Percentiles rank a stretch among this genome's conserved stretches.
Conservation (phyloP, 2,329 filamentous ascomycete genomes). For the Tothia fuscella region DNA sequence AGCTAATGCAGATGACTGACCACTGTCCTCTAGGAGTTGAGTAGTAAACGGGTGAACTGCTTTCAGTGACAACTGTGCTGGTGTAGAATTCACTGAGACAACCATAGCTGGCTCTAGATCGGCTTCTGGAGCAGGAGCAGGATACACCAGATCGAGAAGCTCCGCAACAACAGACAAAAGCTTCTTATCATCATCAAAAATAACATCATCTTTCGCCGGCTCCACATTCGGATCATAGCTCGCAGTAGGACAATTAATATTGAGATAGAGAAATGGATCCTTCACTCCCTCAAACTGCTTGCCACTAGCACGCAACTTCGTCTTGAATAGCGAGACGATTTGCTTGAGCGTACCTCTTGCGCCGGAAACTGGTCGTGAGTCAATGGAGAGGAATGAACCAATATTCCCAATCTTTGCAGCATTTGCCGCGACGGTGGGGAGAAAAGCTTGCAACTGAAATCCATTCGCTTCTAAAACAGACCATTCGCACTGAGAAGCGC, state of each 20-base stretch:
- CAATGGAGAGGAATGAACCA: conserved; percentile 53
- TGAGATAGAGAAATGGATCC: conserved; percentile 51
- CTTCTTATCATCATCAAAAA: conserved; percentile 47
- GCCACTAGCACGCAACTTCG: conserved; percentile 29
- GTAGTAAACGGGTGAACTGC: neutral
- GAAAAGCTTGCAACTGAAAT: conserved; percentile 44
- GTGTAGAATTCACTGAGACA: neutral
- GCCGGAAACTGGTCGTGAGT: conserved; percentile 51
- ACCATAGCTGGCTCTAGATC: neutral
- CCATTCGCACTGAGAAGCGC: conserved; percentile 43
- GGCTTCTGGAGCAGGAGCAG: conserved; percentile 5
- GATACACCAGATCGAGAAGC: conserved; percentile 32
- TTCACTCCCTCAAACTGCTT: conserved; percentile 22
- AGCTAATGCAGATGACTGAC: neutral
- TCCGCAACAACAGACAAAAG: conserved; percentile 33
- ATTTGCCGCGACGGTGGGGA: conserved; percentile 41
- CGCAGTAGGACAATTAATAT: conserved; percentile 47
- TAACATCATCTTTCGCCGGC: conserved; percentile 57
- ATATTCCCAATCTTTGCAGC: conserved; percentile 26
- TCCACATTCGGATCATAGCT: conserved; percentile 64
- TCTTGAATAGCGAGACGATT: conserved; percentile 42
- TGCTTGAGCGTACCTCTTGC: conserved; percentile 47
- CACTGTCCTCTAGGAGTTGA: neutral
- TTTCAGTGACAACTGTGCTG: neutral
- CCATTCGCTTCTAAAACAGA: conserved; percentile 23